Percentiles rank a stretch among this genome's conserved stretches.
phyloP scores from a whole-genome alignment of 2,329 filamentous ascomycete genomes.

The Neonectria hederae region DNA sequence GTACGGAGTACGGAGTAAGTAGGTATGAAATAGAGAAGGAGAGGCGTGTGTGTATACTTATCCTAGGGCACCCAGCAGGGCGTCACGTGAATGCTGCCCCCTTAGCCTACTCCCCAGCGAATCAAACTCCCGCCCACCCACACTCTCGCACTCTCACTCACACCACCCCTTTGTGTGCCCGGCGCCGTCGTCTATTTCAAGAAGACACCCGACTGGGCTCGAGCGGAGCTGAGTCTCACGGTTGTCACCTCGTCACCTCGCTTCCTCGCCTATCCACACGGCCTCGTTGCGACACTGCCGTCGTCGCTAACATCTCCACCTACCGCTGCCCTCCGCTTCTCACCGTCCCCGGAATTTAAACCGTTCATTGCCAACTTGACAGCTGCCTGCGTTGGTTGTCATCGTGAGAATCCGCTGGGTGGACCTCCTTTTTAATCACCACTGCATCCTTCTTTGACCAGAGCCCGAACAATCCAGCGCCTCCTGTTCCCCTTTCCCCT shows the following conservation, averaged over 20 bases:
- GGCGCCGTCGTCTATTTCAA: conserved; percentile 40
- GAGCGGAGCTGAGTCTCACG: conserved; percentile 36
- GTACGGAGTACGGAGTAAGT: too few relatives aligned
- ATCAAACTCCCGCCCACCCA: conserved; percentile 7
- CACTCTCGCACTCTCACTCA: too few relatives aligned
- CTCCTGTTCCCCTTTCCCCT: conserved; percentile 36
- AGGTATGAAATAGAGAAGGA: too few relatives aligned
- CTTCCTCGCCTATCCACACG: conserved; percentile 23
- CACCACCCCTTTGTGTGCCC: conserved; percentile 38
- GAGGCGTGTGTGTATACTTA: too few relatives aligned
- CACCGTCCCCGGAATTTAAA: conserved; percentile 23
- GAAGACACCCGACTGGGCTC: conserved; percentile 34
- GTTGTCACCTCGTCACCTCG: conserved; percentile 28
- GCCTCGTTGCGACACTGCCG: conserved; percentile 25
- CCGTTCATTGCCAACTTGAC: conserved; percentile 14
- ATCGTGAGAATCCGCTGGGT: conserved; percentile 32
- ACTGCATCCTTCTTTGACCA: conserved; percentile 34
- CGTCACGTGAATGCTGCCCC: too few relatives aligned
- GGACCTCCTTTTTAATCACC: conserved; percentile 32
- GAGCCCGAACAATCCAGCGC: conserved; percentile 39
- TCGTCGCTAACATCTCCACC: conserved; percentile 24
- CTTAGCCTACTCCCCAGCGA: too few relatives aligned
- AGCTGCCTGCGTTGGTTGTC: conserved; percentile 14
- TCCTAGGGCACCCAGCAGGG: too few relatives aligned
- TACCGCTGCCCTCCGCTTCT: conserved; percentile 12